These are phyloP conservation scores for Cudoniella acicularis DNA, from an alignment of 495 filamentous ascomycete species.

Conservation along the genomic window DNA sequence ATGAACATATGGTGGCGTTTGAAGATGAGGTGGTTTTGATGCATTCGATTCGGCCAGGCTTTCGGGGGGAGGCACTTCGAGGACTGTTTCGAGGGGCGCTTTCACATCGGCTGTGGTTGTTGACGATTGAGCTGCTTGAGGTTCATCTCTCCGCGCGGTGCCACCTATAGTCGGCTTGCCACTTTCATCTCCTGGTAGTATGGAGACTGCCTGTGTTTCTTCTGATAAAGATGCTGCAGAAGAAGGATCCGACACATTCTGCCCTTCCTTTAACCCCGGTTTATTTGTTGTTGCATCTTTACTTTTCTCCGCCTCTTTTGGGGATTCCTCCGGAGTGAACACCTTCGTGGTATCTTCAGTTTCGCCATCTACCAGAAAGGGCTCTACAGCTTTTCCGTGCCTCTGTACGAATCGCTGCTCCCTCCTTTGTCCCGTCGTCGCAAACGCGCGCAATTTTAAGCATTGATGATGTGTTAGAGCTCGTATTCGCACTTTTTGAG, in stretches of 20 bases:
- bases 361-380: conserved; percentile 30
- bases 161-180: background rate
- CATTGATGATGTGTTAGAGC: conserved; percentile 9
- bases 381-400: conserved; percentile 65
- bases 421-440: conserved; percentile 25
- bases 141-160: background rate
- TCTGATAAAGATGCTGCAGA: conserved; percentile 17
- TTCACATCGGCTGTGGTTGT: conserved; percentile 24
- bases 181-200: conserved; percentile 18
- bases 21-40: conserved; percentile 55
- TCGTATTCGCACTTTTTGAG: conserved; percentile 11
- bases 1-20: conserved; percentile 78
- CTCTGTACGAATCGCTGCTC: conserved; percentile 39
- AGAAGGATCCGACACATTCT: background rate
- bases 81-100: conserved; percentile 32
- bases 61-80: conserved; percentile 31
- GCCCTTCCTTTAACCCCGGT: background rate
- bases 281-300: conserved; percentile 2
- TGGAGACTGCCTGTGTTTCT: conserved; percentile 21
- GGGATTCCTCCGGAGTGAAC: conserved; percentile 3
- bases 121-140: conserved; percentile 22
- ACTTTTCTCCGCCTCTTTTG: background rate
- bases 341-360: conserved; percentile 13
- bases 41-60: conserved; percentile 33
- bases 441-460: conserved; percentile 25